Base-by-base conservation (phyloP, 2,329 filamentous ascomycete genomes). In the Cytospora mali region DNA sequence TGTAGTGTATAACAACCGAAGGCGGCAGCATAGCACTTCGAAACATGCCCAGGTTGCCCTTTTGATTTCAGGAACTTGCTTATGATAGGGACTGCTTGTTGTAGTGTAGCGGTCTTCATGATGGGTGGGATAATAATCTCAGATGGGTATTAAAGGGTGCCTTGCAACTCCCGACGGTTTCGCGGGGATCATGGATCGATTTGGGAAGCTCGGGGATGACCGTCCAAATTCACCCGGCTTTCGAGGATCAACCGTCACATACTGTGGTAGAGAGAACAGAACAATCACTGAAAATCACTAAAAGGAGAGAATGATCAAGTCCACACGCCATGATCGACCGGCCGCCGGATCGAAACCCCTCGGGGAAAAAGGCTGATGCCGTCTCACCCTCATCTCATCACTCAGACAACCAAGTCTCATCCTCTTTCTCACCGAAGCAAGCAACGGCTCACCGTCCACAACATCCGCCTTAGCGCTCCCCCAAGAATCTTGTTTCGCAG, bases 341-440 rank as follows among this genome's bases (percentile, higher is more conserved):
- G 49, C 33, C 49, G 23, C 28, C 56, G 56, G 56, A 58, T 46
- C 56, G 56, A 29, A 23, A 18, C 33, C 10, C 33, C 33, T 35
- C 33, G 33, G 33, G 10, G 31, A 42, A 59, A 23, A 59, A 59
- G 55, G 54, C 42, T 56, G 52, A 52, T 59, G 61, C 61, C 57
- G 56, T 64, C 62, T 64, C 52, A 64, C 62, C 39, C 57, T 52
- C 62, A 62, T 53, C 57, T 57, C 54, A 51, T 42, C 33, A 56
- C 13, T 14, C 59, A 49, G 31, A 31, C 39, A 18, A n/a, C 18
- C 33, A n/a, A n/a, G n/a, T 39, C n/a, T 4, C 57, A 23, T 25
- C 21, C 28, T 29, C 42, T 42, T 25, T 33, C 42, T 31, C 57
- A 31, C 48, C 48, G 16, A 42, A 42, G 39, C 6, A 42, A 42